A percentile compares a stretch with the other conserved stretches of the same genome.
These are phyloP conservation scores for Pluteus cervinus DNA, from an alignment of 768 basidiomycete species.

Conservation along the genomic window DNA sequence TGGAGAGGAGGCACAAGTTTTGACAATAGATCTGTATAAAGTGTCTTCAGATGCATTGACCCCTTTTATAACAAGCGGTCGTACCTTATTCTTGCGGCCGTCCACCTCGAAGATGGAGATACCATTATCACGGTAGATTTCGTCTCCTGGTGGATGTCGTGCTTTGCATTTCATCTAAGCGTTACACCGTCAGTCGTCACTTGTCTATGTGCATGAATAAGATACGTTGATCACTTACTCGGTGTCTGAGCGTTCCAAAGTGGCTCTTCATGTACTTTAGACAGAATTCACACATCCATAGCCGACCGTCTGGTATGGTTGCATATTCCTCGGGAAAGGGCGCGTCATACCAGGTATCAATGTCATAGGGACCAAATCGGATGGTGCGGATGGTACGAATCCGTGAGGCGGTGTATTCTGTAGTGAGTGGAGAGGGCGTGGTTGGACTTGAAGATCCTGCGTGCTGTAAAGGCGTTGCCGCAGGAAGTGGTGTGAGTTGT, in stretches of 20 bases:
- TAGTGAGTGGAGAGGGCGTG: slow-evolving; percentile 28
- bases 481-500: slow-evolving; percentile 21
- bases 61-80: slow-evolving; percentile 6
- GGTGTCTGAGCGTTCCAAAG: slow-evolving; percentile 81
- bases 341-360: slow-evolving; percentile 98
- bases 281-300: slow-evolving; percentile 99
- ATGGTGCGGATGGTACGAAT: slow-evolving; percentile 66
- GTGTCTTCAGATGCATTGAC: slow-evolving; percentile 8
- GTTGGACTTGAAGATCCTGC: slow-evolving; percentile 39
- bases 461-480: too few relatives aligned
- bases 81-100: slow-evolving; percentile 93
- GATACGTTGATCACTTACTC: slow-evolving; percentile 42
- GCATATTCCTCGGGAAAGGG: slow-evolving; percentile 98
- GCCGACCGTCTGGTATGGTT: slow-evolving; percentile 79
- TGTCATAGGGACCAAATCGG: slow-evolving; percentile 86
- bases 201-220: neutral
- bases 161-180: slow-evolving; percentile 88
- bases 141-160: slow-evolving; percentile 94
- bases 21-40: slow-evolving; percentile 87
- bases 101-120: slow-evolving; percentile 97
- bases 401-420: too few relatives aligned
- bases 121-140: slow-evolving; percentile 87
- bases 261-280: slow-evolving; percentile 96
- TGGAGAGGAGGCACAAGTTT: slow-evolving; percentile 93
- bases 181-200: neutral